A percentile compares a stretch with the other conserved stretches of the same genome.
phyloP scores from a whole-genome alignment of 192 early-diverging fungal genomes.

The Gamsiella multidivaricata region DNA sequence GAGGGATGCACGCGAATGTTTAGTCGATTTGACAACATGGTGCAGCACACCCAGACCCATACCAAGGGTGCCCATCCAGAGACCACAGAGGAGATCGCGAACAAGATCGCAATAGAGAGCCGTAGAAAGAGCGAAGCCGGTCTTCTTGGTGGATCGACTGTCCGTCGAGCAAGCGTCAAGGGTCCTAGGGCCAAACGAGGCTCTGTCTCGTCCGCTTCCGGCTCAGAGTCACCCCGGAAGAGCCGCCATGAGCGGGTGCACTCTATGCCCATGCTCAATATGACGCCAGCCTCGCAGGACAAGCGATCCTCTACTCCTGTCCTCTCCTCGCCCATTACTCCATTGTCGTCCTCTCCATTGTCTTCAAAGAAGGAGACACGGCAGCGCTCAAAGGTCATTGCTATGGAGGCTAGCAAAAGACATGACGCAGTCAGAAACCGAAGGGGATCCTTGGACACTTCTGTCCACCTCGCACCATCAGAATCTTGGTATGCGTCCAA shows the following conservation, averaged over 20 bases:
- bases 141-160: conserved; percentile 1
- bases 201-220: conserved; percentile 19
- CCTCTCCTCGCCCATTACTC: conserved; percentile 25
- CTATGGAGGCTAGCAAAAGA: conserved; percentile 4
- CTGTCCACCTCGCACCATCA: background rate
- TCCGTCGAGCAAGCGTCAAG: conserved; percentile 15
- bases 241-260: conserved; percentile 16
- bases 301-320: conserved; percentile 21
- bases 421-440: conserved; percentile 3
- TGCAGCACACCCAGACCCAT: conserved; percentile 84
- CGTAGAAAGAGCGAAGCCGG: conserved; percentile 50
- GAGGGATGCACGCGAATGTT: conserved; percentile 73
- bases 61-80: conserved; percentile 37
- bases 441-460: conserved; percentile 28
- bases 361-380: conserved; percentile 19
- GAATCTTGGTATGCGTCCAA: conserved; percentile 50
- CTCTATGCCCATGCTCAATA: conserved; percentile 29
- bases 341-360: conserved; percentile 9
- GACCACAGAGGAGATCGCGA: conserved; percentile 24
- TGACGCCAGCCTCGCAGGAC: background rate
- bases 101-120: conserved; percentile 43
- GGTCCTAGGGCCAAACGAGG: conserved; percentile 6
- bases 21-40: conserved; percentile 85
- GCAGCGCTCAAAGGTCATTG: conserved; percentile 4
- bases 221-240: conserved; percentile 4